Percentiles rank a stretch among this genome's conserved stretches.
Evolutionary conservation across 768 basidiomycete species (phyloP).

Genomic region (Lyophyllum atratum): DNA sequence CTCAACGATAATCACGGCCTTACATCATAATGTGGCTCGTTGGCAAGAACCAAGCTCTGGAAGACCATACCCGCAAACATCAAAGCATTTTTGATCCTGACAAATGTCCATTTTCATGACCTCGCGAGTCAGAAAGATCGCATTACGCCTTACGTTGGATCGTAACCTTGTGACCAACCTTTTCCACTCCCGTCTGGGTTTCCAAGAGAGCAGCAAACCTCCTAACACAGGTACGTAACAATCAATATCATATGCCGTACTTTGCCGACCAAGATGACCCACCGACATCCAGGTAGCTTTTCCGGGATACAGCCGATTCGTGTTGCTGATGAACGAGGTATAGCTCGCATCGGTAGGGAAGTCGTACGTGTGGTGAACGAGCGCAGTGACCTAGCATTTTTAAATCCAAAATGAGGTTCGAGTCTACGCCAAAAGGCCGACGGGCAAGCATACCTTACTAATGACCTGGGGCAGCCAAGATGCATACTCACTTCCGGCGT

Average conservation of each 20-base stretch:
- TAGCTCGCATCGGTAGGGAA: slow-evolving; percentile 42
- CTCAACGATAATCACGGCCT: not conserved
- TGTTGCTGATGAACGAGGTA: slow-evolving; percentile 27
- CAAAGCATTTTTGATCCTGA: slow-evolving; percentile 38
- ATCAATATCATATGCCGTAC: not conserved
- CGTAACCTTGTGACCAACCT: slow-evolving; percentile 35
- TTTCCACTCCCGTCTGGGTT: slow-evolving; percentile 34
- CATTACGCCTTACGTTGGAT: slow-evolving; percentile 30
- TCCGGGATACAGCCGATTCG: slow-evolving; percentile 27
- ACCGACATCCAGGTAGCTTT: slow-evolving; percentile 43
- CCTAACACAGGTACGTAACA: slow-evolving; percentile 21
- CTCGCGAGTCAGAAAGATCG: not conserved
- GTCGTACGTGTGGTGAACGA: slow-evolving; percentile 48
- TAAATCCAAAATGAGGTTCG: not conserved
- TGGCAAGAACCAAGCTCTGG: slow-evolving; percentile 37
- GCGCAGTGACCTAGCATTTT: slow-evolving; percentile 30
- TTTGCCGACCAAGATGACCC: slow-evolving; percentile 8
- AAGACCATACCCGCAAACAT: slow-evolving; percentile 40
- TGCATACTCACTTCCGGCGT: slow-evolving; percentile 32
- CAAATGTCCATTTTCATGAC: not conserved
- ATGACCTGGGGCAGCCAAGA: slow-evolving; percentile 36
- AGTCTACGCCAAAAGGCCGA: not conserved
- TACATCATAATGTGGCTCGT: slow-evolving; percentile 40
- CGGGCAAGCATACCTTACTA: slow-evolving; percentile 23
- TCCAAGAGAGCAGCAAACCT: slow-evolving; percentile 39